Evolutionary conservation across 2,329 filamentous ascomycete genomes (phyloP).

Genomic region (Harringtonia lauricola): DNA sequence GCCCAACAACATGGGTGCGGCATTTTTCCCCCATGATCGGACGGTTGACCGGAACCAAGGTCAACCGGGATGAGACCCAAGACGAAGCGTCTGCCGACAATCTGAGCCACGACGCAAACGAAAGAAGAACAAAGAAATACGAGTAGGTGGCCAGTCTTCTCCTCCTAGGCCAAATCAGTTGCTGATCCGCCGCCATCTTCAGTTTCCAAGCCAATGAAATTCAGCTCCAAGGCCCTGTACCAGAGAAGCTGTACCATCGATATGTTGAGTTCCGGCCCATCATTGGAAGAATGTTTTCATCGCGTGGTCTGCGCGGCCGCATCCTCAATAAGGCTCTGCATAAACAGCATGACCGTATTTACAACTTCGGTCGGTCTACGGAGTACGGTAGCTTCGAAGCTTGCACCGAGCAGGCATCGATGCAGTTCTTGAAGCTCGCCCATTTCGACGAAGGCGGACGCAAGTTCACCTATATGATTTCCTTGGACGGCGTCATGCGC

Average conservation of each 20-base stretch:
- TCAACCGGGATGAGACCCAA: constrained; percentile 46
- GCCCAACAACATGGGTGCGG: constrained; percentile 63
- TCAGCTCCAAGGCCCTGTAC: constrained; percentile 75
- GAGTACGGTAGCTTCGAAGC: constrained; percentile 57
- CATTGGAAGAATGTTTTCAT: constrained; percentile 79
- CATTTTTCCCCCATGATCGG: constrained; percentile 88
- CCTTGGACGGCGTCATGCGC: constrained; percentile 72
- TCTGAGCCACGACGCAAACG: constrained; percentile 17
- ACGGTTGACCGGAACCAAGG: constrained; percentile 62
- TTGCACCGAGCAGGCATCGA: constrained; percentile 58
- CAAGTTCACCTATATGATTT: constrained; percentile 86
- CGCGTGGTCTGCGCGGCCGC: constrained; percentile 64
- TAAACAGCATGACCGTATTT: constrained; percentile 80
- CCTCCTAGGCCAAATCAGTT: background rate
- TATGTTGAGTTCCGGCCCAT: constrained; percentile 91
- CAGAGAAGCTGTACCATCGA: constrained; percentile 71
- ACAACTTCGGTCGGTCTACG: constrained; percentile 75
- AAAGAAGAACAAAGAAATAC: constrained; percentile 51
- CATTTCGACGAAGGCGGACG: constrained; percentile 80
- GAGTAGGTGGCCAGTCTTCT: constrained; percentile 46
- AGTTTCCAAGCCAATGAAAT: constrained; percentile 92
- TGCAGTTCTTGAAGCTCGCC: constrained; percentile 74
- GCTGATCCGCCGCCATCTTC: constrained; percentile 6
- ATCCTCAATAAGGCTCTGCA: constrained; percentile 78
- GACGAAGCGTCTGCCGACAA: constrained; percentile 23